phyloP scores from a whole-genome alignment of 306 rosid genomes.

The Rubus idaeus region DNA sequence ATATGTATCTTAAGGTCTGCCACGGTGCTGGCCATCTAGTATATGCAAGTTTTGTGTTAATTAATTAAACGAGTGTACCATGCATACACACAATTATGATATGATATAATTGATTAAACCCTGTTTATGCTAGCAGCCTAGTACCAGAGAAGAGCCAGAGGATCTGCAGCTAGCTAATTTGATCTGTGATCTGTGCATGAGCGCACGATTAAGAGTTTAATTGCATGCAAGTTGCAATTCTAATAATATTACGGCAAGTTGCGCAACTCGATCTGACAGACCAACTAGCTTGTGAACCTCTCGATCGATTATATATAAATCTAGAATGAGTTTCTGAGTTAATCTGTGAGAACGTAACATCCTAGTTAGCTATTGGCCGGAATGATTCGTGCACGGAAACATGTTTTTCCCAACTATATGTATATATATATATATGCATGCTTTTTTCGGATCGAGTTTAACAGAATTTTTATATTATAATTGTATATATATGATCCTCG shows the following conservation, averaged over 20 bases:
- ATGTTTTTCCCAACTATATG: too few species aligned
- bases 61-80: too few species aligned
- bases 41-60: too few species aligned
- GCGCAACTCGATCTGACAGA: background rate
- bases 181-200: background rate
- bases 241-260: background rate
- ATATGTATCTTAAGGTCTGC: too few species aligned
- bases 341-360: background rate
- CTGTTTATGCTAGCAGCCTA: background rate
- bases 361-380: background rate
- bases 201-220: background rate
- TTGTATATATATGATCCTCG: background rate
- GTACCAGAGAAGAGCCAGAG: background rate
- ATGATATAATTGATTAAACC: background rate
- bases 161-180: slow-evolving; percentile 4
- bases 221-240: slow-evolving; percentile 5
- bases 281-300: background rate
- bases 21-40: too few species aligned
- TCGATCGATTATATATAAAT: background rate
- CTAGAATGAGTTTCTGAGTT: background rate
- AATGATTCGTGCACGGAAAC: slow-evolving; percentile 20
- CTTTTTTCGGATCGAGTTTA: too few species aligned
- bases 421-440: too few species aligned
- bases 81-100: too few species aligned
- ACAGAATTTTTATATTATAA: too few species aligned